A percentile compares a stretch with the other conserved stretches of the same genome.
phyloP scores from a whole-genome alignment of 208 protist genomes.

The Hexamita inflata region DNA sequence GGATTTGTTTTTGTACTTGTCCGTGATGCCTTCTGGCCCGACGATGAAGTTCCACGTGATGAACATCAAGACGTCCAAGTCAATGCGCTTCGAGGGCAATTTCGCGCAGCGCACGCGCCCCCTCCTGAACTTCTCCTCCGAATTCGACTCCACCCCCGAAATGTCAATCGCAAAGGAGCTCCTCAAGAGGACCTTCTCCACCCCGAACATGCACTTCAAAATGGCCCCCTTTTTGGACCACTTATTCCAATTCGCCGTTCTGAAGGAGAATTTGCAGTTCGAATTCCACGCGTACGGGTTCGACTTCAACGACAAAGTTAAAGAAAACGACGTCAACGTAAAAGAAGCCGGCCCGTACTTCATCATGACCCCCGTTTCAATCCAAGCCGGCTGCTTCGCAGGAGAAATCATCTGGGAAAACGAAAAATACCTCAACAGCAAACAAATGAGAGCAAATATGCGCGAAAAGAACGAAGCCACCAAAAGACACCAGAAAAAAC shows the following conservation, averaged over 20 bases:
- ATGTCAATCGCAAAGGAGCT: slow-evolving; percentile 14
- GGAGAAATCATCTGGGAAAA: slow-evolving; percentile 21
- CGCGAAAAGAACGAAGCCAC: too few species aligned
- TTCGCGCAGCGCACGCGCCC: background rate
- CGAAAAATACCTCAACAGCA: background rate
- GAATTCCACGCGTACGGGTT: background rate
- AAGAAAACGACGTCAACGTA: background rate
- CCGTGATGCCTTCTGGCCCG: background rate
- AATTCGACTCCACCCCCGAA: background rate
- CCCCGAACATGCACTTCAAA: slow-evolving; percentile 16
- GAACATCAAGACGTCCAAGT: background rate
- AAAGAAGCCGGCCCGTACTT: background rate
- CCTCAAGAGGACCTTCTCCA: background rate
- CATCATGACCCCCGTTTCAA: background rate
- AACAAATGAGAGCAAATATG: background rate
- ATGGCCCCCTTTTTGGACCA: slow-evolving; percentile 11
- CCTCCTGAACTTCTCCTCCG: background rate
- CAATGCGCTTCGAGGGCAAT: background rate
- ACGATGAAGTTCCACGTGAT: slow-evolving; percentile 19
- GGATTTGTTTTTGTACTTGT: background rate
- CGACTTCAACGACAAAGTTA: background rate
- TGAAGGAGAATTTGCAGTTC: background rate
- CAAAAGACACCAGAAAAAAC: too few species aligned
- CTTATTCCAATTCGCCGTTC: background rate
- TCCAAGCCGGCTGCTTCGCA: background rate